Evolutionary conservation across 1,284 basidiomycete genomes (phyloP), one percentile per base, ranked within the genome.

Genomic region (Ganoderma multipileum): DNA sequence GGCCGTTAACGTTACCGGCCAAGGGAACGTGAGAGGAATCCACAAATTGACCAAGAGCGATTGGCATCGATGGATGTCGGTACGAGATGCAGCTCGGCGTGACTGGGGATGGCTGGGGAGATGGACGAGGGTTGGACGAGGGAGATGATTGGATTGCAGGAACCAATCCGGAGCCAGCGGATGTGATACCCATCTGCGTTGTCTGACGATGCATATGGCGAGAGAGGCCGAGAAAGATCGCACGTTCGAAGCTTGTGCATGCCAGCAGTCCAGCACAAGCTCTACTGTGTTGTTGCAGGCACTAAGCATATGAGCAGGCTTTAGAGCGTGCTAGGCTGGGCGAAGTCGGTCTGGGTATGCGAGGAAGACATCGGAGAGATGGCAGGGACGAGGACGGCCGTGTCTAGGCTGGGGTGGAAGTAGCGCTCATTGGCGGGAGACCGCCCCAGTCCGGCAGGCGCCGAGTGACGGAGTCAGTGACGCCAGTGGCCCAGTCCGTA

Each of bases 51-150:
- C 33, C n/a, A 59, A 47, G 47, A 42, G 20, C 30, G 18, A 59
- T 55, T 44, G 63, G 41, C 61, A 71, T 71, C 69, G 69, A 68
- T 68, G 65, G 47, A 64, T 64, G 67, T 61, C 68, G 61, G 66
- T 66, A 36, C 42, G 50, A 54, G 41, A 39, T 12, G 50, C 26
- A n/a, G 30, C 52, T 55, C 47, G 47, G 4, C 23, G 4, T 9
- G 47, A 26, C 23, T 50, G 47, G 47, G 23, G 23, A 26, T 12
- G 26, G 26, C 50, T 28, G 50, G 26, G 50, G 50, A 52, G 26
- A 55, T 55, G 30, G 12, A 23, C 14, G 50, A 33, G 52, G 2
- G 26, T 30, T 55, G 30, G 12, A 23, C 14, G 50, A 33, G 52
- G 2, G 52, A 11, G 52, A 16, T 55, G 16, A 28, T 55, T 33